These are phyloP conservation scores for Exserohilum turcica DNA, from an alignment of 2,329 filamentous ascomycete species.

Conservation along the genomic window DNA sequence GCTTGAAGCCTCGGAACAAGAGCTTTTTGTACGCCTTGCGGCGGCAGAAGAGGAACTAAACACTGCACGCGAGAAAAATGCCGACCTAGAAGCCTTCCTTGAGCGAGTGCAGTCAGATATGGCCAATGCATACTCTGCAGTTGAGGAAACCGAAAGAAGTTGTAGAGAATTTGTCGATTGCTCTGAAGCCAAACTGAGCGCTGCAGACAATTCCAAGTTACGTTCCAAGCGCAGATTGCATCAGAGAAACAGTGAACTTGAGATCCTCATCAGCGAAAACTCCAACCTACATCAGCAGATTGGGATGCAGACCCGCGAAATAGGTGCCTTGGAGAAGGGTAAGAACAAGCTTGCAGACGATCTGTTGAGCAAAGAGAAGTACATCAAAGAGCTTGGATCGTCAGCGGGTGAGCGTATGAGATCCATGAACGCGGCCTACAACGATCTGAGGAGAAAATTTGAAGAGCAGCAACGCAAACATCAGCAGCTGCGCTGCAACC, in stretches of 20 bases:
- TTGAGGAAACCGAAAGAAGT: constrained; percentile 38
- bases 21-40: constrained; percentile 32
- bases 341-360: constrained; percentile 31
- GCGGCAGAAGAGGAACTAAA: constrained; percentile 41
- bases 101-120: constrained; percentile 40
- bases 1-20: constrained; percentile 38
- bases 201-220: constrained; percentile 31
- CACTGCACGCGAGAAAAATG: constrained; percentile 36
- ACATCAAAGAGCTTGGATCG: constrained; percentile 31
- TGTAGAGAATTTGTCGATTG: constrained; percentile 35
- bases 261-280: constrained; percentile 36
- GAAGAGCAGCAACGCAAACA: constrained; percentile 23
- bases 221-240: constrained; percentile 41
- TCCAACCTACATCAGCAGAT: constrained; percentile 34
- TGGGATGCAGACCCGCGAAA: constrained; percentile 30
- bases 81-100: constrained; percentile 40
- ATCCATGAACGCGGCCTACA: constrained; percentile 29
- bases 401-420: constrained; percentile 29
- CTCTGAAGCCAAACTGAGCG: constrained; percentile 38
- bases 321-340: constrained; percentile 28
- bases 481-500: constrained; percentile 12
- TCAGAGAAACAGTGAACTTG: constrained; percentile 37
- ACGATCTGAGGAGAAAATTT: constrained; percentile 25
- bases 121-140: constrained; percentile 34
- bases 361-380: constrained; percentile 34